Conservation (phyloP, 2,329 filamentous ascomycete species). For the Penicillium sp. region DNA sequence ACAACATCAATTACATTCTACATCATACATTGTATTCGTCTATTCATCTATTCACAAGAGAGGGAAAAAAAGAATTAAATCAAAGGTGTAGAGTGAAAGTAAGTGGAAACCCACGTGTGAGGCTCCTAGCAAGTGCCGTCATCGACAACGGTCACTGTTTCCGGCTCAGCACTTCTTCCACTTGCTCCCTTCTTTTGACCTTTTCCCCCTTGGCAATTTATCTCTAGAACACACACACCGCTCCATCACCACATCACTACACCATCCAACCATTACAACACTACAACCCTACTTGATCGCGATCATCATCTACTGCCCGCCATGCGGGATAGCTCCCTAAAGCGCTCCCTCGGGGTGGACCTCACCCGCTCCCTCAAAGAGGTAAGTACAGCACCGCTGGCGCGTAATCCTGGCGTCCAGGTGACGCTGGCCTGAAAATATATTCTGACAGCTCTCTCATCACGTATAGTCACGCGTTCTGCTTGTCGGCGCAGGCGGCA, state of each 20-base stretch:
- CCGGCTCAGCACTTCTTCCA: constrained; percentile 13
- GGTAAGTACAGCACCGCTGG: constrained; percentile 29
- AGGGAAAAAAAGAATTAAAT: background rate
- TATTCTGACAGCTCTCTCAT: constrained; percentile 13
- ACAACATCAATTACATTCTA: background rate
- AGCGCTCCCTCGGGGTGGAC: constrained; percentile 45
- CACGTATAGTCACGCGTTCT: constrained; percentile 71
- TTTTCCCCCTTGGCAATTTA: background rate
- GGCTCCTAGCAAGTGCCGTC: constrained; percentile 24
- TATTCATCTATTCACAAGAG: background rate
- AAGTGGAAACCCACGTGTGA: constrained; percentile 4
- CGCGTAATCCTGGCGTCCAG: background rate
- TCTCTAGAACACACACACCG: background rate
- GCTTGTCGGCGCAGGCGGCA: constrained; percentile 94
- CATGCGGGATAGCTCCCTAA: constrained; percentile 45
- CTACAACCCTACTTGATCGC: constrained; percentile 3
- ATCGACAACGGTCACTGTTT: constrained; percentile 23
- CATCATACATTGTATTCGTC: background rate
- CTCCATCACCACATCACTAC: background rate
- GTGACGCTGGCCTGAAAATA: background rate
- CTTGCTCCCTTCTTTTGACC: background rate
- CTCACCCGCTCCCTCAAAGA: constrained; percentile 43
- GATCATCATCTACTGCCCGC: constrained; percentile 13
- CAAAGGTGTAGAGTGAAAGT: background rate
- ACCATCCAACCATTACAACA: background rate